These are phyloP conservation scores for Apostasia shenzhenica DNA, from an alignment of 106 monocot species.

Conservation along the genomic window DNA sequence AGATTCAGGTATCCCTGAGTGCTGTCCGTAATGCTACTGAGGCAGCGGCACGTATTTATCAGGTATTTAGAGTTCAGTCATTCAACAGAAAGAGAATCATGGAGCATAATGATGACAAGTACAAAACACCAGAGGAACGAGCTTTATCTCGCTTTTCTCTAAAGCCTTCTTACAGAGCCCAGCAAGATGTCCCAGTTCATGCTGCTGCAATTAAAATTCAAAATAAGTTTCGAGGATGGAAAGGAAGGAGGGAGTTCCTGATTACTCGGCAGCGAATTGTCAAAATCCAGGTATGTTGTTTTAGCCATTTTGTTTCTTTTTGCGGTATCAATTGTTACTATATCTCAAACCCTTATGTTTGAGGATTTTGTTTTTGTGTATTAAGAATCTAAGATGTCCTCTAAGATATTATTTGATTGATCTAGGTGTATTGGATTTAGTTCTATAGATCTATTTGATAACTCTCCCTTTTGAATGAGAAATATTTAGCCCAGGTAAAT, in stretches of 20 bases:
- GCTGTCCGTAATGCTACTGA: slow-evolving; percentile 82
- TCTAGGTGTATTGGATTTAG: no score
- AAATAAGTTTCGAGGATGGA: slow-evolving; percentile 97
- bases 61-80: slow-evolving; percentile 80
- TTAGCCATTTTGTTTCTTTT: no score
- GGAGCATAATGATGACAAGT: slow-evolving; percentile 43
- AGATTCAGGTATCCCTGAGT: slow-evolving; percentile 43
- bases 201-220: slow-evolving; percentile 81
- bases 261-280: slow-evolving; percentile 74
- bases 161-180: slow-evolving; percentile 32
- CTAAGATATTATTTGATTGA: no score
- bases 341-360: no score
- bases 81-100: slow-evolving; percentile 81
- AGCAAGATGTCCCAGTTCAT: slow-evolving; percentile 44
- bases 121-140: slow-evolving; percentile 55
- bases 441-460: no score
- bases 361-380: no score
- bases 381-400: no score
- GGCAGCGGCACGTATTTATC: slow-evolving; percentile 84
- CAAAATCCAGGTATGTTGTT: slow-evolving; percentile 77
- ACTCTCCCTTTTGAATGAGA: no score
- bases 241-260: slow-evolving; percentile 89
- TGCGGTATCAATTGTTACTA: no score
- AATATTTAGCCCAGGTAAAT: no score
- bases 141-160: slow-evolving; percentile 62